A percentile compares a stretch with the other conserved stretches of the same genome.
Evolutionary conservation across 2,329 filamentous ascomycete genomes (phyloP).

Genomic region (Fusarium palustre): DNA sequence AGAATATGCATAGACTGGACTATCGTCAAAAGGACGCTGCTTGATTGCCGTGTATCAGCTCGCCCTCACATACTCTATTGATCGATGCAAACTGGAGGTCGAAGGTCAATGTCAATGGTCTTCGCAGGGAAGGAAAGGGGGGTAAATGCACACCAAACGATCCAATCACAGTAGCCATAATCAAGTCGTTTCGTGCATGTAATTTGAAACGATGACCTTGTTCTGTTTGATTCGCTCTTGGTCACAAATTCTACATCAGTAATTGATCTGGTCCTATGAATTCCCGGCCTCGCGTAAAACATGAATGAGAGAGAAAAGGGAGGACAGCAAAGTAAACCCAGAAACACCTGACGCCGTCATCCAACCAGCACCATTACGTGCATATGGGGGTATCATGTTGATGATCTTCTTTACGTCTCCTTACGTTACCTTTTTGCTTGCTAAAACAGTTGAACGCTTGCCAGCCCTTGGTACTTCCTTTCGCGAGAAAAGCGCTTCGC

Average conservation of each 20-base stretch:
- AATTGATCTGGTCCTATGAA: slow-evolving; percentile 2
- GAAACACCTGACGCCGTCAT: slow-evolving; percentile 29
- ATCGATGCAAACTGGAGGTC: neutral
- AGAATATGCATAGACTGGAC: neutral
- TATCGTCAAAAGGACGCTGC: neutral
- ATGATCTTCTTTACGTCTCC: slow-evolving; percentile 1
- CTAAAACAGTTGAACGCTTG: slow-evolving; percentile 52
- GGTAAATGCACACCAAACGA: neutral
- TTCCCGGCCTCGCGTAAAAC: neutral
- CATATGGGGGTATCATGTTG: slow-evolving; percentile 33
- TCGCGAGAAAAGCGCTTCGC: slow-evolving; percentile 64
- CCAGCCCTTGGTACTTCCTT: slow-evolving; percentile 64
- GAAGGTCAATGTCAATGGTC: neutral
- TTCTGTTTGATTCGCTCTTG: slow-evolving; percentile 13
- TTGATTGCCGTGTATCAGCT: neutral
- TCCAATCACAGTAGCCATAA: slow-evolving; percentile 1
- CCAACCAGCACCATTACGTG: slow-evolving; percentile 18
- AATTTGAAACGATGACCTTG: neutral
- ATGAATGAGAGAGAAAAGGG: neutral
- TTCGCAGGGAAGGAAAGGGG: neutral
- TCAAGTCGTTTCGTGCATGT: neutral
- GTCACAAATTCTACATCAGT: slow-evolving; percentile 16
- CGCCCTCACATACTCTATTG: neutral
- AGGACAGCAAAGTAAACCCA: slow-evolving; percentile 12
- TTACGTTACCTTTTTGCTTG: slow-evolving; percentile 41